These are phyloP conservation scores for Pisolithus thermaeus DNA, from an alignment of 1,284 basidiomycete species.

Conservation along the genomic window DNA sequence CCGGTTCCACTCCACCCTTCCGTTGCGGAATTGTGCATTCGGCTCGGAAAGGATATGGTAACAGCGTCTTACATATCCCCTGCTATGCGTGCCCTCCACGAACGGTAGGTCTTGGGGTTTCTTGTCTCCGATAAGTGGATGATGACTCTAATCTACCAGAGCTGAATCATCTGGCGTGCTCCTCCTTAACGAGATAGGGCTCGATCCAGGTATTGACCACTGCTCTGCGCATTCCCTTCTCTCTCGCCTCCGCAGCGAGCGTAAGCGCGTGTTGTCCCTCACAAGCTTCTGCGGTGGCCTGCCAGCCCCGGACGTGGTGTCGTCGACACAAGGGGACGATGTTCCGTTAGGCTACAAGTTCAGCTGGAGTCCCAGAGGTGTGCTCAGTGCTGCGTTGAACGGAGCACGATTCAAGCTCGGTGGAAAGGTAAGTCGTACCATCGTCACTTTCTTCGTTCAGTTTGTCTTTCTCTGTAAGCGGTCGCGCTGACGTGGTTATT, in stretches of 20 bases:
- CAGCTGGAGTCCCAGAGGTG: slow-evolving; percentile 90
- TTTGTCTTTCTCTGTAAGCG: too few species aligned
- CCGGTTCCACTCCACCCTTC: slow-evolving; percentile 74
- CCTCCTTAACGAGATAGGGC: slow-evolving; percentile 87
- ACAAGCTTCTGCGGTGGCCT: slow-evolving; percentile 93
- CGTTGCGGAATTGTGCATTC: slow-evolving; percentile 76
- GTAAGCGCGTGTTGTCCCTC: slow-evolving; percentile 71
- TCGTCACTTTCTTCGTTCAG: too few species aligned
- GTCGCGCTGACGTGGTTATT: too few species aligned
- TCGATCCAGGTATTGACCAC: slow-evolving; percentile 97
- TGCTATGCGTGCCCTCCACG: slow-evolving; percentile 69
- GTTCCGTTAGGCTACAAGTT: slow-evolving; percentile 89
- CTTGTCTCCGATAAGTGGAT: not conserved
- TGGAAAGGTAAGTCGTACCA: slow-evolving; percentile 41
- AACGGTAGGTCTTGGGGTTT: slow-evolving; percentile 36
- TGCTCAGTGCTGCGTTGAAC: slow-evolving; percentile 80
- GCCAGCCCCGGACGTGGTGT: slow-evolving; percentile 68
- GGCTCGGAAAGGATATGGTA: slow-evolving; percentile 73
- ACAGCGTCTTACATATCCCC: slow-evolving; percentile 91
- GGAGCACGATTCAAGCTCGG: slow-evolving; percentile 66
- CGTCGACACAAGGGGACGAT: slow-evolving; percentile 30
- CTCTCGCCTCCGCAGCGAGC: slow-evolving; percentile 48
- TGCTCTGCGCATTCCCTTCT: slow-evolving; percentile 83
- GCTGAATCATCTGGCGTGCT: slow-evolving; percentile 67
- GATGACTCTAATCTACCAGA: slow-evolving; percentile 31